Evolutionary conservation across 192 early-diverging fungal species (phyloP), one percentile per base, ranked within the genome.

Genomic region (Radiomyces spectabilis): DNA sequence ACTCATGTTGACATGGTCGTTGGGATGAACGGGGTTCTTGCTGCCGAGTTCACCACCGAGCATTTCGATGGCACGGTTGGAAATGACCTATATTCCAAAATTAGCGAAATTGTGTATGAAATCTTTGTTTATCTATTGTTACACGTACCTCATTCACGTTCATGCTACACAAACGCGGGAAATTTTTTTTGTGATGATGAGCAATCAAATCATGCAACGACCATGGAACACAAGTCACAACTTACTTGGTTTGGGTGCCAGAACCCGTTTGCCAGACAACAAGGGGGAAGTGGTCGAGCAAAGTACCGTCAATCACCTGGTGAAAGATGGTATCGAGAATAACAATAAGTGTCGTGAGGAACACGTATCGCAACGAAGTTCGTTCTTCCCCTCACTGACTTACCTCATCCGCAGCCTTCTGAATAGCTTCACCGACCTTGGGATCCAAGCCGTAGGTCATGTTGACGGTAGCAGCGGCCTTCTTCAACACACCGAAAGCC

Each of bases 231-330:
- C 0, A 44, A 25, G 27, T 44, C 22, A 24, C 24, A 22, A 53
- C 61, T 50, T 55, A 63, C 61, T 99, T 97, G 53, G 92, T 88
- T 79, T 97, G 94, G 30, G 94, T 99, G 30, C 97, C 97, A 42
- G 91, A 94, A 30, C 97, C 97, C 32, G 95, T 98, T 72, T 94
- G 91, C 91, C 88, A 99, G 39, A 99, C 92, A 19, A 99, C 97
- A 47, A 99, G 79, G 27, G 97, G 97, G 78, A 99, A 99, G 69
- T 99, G 91, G 41, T 91, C 91, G 65, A 88, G 84, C 55, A 94
- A 83, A 65, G 85, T 86, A 45, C 93, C 96, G 29, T 84, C 83
- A 49, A 95, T 93, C 39, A 97, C 93, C 77, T 86, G 56, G 1
- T n/a, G n/a, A 32, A 34, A 13, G 8, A 33, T 37, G 25, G 2